Evolutionary conservation across 1,284 basidiomycete genomes (phyloP).

Genomic region (Rhodotorula mucilaginosa): DNA sequence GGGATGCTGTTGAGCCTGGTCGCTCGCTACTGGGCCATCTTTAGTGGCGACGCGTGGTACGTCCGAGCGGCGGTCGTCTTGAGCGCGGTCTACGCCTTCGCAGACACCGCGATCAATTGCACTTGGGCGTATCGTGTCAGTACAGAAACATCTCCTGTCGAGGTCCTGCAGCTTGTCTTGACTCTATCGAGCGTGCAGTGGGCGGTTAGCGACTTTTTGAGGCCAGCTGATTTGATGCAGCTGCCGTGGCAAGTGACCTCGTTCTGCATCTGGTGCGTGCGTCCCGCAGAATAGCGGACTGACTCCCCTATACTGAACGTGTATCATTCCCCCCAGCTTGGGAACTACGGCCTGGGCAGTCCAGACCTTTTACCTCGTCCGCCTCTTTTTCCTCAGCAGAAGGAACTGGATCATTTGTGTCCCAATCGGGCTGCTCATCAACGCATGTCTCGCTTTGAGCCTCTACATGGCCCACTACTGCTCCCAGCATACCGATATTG

Average conservation of each 20-base stretch:
- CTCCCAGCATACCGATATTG: background rate
- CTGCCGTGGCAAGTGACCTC: background rate
- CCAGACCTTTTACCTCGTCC: background rate
- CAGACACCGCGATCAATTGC: constrained; percentile 1
- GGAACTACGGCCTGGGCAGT: background rate
- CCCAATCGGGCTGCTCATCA: background rate
- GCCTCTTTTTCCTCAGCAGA: background rate
- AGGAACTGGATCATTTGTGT: background rate
- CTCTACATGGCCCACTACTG: background rate
- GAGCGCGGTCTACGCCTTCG: background rate
- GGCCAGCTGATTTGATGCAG: background rate
- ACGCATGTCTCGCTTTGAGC: background rate
- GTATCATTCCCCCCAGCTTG: background rate
- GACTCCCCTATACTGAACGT: no score
- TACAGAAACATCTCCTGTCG: background rate
- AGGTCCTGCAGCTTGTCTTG: background rate
- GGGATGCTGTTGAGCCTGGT: background rate
- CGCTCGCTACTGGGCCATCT: constrained; percentile 1
- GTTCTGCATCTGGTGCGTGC: background rate
- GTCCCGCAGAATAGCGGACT: no score
- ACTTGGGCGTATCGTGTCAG: background rate
- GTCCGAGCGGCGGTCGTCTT: background rate
- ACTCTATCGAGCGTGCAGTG: background rate
- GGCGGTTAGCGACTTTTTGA: background rate
- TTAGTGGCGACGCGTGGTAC: background rate